Base-by-base conservation (phyloP, 129 eudicot genomes). In the Sambucus nigra region DNA sequence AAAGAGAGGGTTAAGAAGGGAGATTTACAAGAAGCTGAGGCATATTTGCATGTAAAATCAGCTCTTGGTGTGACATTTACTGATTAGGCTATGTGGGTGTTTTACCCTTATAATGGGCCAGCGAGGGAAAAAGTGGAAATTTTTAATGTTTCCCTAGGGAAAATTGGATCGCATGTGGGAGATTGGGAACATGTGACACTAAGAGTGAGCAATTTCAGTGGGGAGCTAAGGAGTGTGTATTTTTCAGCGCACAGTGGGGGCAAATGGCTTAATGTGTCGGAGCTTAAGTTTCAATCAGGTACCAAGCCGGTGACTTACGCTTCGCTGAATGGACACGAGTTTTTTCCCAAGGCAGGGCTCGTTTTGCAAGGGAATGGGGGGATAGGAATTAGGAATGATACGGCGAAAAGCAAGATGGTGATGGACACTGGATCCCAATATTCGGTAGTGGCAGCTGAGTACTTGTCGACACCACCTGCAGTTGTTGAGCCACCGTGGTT, bases 121-220 rank as follows among this genome's bases (percentile, higher is more conserved):
- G 85, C 83, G 1, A 76, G 67, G 69, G 79, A 70, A 4, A 89
- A 84, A 69, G 73, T 89, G 28, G 69, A 55, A 35, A 31, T 74
- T 25, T 24, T 89, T 8, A 76, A 66, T 35, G 35, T 78, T 17
- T 24, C 82, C 0, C 35, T 84, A 11, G 88, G 88, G 1, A 84
- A 72, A 61, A 73, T 81, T 7, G 98, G 95, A 2, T 75, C 84
- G 60, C 98, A 89, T 25, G 70, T 81, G 14, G 86, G 88, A 1
- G 95, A 89, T 47, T 89, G 95, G 98, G 98, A 89, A 53, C 98
- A 89, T 63, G 57, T 89, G 17, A 89, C 98, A 0, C 35, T 89
- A 12, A 69, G 98, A 52, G 47, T 89, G 2, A 89, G 95, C 47
- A 89, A 89, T 32, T 81, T 78, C 64, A 65, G 63, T 25, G 95